phyloP scores from a whole-genome alignment of 2,329 filamentous ascomycete genomes.

The Parasarocladium wereldwijsianum region DNA sequence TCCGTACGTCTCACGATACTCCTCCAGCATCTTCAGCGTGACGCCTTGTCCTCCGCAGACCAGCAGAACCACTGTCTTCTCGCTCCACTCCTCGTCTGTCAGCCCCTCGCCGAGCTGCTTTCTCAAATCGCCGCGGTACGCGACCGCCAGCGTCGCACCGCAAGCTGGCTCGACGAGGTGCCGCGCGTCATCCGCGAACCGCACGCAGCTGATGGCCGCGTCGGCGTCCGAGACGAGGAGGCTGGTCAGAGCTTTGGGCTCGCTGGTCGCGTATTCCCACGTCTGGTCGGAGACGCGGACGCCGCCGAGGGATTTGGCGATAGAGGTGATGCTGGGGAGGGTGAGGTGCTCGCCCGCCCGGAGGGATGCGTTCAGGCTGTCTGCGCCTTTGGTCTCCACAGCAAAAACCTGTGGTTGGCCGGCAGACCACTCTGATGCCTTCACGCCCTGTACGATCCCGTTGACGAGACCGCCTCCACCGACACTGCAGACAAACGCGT shows the following conservation, averaged over 20 bases:
- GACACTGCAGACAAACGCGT: slow-evolving; percentile 62
- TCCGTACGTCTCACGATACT: slow-evolving; percentile 36
- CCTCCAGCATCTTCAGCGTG: slow-evolving; percentile 42
- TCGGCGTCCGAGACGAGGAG: slow-evolving; percentile 38
- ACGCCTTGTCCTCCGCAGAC: slow-evolving; percentile 70
- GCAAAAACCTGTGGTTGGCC: slow-evolving; percentile 42
- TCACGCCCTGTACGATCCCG: slow-evolving; percentile 58
- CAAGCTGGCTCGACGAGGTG: slow-evolving; percentile 75
- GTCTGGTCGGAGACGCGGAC: slow-evolving; percentile 52
- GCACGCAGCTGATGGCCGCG: slow-evolving; percentile 62
- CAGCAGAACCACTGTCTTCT: slow-evolving; percentile 66
- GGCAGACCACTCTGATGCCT: slow-evolving; percentile 22
- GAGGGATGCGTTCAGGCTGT: slow-evolving; percentile 52
- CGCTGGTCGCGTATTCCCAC: slow-evolving; percentile 44
- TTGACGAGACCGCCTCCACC: slow-evolving; percentile 71
- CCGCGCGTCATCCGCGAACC: slow-evolving; percentile 68
- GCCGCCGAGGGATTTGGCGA: slow-evolving; percentile 64
- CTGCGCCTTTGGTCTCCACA: slow-evolving; percentile 62
- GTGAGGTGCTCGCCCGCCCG: slow-evolving; percentile 41
- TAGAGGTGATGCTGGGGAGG: slow-evolving; percentile 56
- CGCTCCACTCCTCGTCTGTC: slow-evolving; percentile 40
- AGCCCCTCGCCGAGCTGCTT: slow-evolving; percentile 38
- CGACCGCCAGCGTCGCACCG: slow-evolving; percentile 61
- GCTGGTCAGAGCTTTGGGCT: slow-evolving; percentile 20
- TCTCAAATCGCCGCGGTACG: slow-evolving; percentile 49